A percentile compares a stretch with the other conserved stretches of the same genome.
Conservation (phyloP, 805 yeast species). For the Maudiozyma pseudohumilis region DNA sequence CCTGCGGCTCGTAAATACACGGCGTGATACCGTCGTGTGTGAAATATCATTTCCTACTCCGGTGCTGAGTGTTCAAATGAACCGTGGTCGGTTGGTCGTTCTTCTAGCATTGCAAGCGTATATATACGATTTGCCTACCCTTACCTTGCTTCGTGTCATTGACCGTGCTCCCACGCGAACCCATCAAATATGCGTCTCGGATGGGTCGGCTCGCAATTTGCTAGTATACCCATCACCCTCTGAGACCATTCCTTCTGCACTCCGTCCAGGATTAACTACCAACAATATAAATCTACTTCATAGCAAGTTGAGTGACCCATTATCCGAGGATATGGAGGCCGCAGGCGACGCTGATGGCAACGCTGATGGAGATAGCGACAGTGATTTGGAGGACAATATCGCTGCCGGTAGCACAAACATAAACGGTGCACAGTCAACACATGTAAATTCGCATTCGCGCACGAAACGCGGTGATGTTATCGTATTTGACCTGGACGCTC, state of each 20-base stretch:
- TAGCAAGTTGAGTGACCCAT: slow-evolving; percentile 1
- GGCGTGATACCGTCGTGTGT: slow-evolving; percentile 46
- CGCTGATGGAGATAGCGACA: neutral
- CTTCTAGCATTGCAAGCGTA: slow-evolving; percentile 54
- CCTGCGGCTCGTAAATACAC: slow-evolving; percentile 71
- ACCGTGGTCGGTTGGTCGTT: slow-evolving; percentile 54
- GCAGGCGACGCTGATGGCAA: neutral
- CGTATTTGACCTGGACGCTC: slow-evolving; percentile 47
- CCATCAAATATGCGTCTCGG: slow-evolving; percentile 46
- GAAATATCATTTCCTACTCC: slow-evolving; percentile 59
- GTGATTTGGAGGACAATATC: neutral
- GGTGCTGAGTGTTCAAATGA: slow-evolving; percentile 51
- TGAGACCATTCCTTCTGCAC: slow-evolving; percentile 33
- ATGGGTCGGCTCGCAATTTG: slow-evolving; percentile 41
- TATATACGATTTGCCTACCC: slow-evolving; percentile 61
- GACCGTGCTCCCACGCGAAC: neutral
- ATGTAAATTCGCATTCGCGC: neutral
- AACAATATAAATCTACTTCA: slow-evolving; percentile 17
- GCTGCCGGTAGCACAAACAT: neutral
- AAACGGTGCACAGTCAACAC: neutral
- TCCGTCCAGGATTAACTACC: slow-evolving; percentile 22
- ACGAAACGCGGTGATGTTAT: slow-evolving; percentile 48
- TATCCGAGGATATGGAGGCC: neutral
- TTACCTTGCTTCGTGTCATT: slow-evolving; percentile 42
- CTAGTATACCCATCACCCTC: slow-evolving; percentile 52